Percentiles rank a stretch among this genome's conserved stretches.
phyloP scores from a whole-genome alignment of 2,329 filamentous ascomycete species.

The Fusarium scirpi region DNA sequence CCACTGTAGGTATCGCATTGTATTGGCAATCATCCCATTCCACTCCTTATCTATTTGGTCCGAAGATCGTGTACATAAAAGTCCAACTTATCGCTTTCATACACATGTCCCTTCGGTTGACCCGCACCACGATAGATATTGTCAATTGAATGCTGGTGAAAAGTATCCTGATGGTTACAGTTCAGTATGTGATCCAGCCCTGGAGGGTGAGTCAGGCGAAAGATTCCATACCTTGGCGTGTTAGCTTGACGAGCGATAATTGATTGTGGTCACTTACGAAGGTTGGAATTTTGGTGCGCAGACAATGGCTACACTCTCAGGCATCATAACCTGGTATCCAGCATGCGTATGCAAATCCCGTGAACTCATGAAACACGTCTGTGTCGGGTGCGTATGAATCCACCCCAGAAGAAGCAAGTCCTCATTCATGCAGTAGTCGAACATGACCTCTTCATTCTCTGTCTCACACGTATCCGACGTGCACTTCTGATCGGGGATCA shows the following conservation, averaged over 20 bases:
- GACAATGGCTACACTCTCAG: constrained; percentile 96
- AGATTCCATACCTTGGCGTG: constrained; percentile 82
- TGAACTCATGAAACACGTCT: constrained; percentile 98
- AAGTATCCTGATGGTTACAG: constrained; percentile 82
- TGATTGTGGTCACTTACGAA: constrained; percentile 66
- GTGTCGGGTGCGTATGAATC: constrained; percentile 98
- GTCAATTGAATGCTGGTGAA: constrained; percentile 77
- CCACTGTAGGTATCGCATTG: not conserved
- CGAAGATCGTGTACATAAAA: constrained; percentile 68
- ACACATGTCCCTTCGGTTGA: constrained; percentile 75
- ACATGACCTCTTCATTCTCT: constrained; percentile 83
- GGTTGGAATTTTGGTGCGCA: constrained; percentile 86
- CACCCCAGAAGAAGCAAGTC: constrained; percentile 90
- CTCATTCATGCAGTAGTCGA: constrained; percentile 88
- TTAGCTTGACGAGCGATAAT: not conserved
- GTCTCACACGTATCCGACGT: constrained; percentile 97
- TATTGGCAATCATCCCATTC: not conserved
- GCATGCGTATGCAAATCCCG: constrained; percentile 93
- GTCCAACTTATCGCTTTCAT: constrained; percentile 74
- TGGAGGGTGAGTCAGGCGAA: constrained; percentile 92
- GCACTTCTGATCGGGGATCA: constrained; percentile 91
- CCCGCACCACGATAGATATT: constrained; percentile 83
- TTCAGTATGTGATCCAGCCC: constrained; percentile 86
- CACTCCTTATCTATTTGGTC: constrained; percentile 35
- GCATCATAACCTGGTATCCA: constrained; percentile 95